Conservation (phyloP, 768 basidiomycete genomes). For the Clitopilus hobsonii region DNA sequence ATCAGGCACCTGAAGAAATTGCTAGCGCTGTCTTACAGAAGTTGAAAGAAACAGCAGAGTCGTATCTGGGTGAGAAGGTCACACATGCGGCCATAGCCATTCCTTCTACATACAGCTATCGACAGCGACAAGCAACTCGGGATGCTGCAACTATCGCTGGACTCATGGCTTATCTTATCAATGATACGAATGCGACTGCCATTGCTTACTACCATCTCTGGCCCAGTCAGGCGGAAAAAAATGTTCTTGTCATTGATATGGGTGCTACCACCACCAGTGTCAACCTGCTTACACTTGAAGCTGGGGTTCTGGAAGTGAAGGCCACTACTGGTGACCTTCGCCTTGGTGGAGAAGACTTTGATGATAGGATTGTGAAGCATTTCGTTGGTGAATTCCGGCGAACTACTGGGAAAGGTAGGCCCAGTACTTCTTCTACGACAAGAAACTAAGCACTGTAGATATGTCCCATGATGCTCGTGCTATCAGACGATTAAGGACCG, state of each 20-base stretch:
- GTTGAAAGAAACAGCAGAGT: constrained; percentile 98
- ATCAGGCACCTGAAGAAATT: constrained; percentile 91
- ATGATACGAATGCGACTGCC: constrained; percentile 97
- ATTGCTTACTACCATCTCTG: constrained; percentile 99
- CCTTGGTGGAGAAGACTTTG: constrained; percentile 97
- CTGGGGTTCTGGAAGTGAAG: constrained; percentile 98
- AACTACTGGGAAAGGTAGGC: constrained; percentile 89
- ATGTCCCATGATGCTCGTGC: constrained; percentile 90
- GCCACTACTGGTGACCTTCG: constrained; percentile 98
- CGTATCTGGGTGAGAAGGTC: constrained; percentile 82
- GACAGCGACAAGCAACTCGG: constrained; percentile 98
- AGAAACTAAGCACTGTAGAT: constrained; percentile 36
- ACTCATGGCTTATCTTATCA: constrained; percentile 94
- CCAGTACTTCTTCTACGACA: constrained; percentile 2
- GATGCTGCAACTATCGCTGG: constrained; percentile 95
- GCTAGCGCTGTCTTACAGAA: constrained; percentile 96
- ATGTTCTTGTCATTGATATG: constrained; percentile 97
- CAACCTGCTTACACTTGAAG: constrained; percentile 91
- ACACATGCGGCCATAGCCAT: constrained; percentile 93
- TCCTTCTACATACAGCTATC: constrained; percentile 98
- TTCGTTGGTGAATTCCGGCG: constrained; percentile 96
- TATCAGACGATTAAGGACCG: constrained; percentile 93
- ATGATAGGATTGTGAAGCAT: constrained; percentile 96
- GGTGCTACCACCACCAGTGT: constrained; percentile 99
- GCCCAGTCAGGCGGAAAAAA: constrained; percentile 83